Conservation (phyloP, 2,329 filamentous ascomycete species). For the Colletotrichum brevisporum region DNA sequence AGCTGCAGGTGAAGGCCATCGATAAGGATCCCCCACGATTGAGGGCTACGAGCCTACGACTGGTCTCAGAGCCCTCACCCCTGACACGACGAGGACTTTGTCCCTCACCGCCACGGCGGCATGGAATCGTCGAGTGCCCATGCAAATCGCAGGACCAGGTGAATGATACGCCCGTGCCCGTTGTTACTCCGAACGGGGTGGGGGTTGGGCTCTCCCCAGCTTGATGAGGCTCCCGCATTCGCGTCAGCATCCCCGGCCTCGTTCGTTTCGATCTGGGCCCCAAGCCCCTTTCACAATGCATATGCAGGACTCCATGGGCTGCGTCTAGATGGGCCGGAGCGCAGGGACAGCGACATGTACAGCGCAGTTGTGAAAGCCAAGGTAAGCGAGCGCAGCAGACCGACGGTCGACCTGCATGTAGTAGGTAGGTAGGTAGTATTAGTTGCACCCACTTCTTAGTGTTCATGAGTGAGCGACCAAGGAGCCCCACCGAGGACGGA, state of each 20-base stretch:
- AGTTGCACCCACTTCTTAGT: no score
- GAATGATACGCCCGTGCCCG: conserved; percentile 7
- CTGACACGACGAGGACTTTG: conserved; percentile 8
- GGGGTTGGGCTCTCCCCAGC: background rate
- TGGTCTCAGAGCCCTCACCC: conserved; percentile 6
- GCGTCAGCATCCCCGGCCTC: conserved; percentile 25
- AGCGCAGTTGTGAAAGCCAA: background rate
- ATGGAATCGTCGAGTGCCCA: conserved; percentile 12
- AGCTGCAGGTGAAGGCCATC: background rate
- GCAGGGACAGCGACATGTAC: conserved; percentile 12
- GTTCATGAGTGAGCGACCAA: background rate
- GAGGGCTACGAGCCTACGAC: background rate
- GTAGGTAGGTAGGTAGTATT: no score
- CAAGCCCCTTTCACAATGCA: conserved; percentile 39
- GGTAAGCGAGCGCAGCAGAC: no score
- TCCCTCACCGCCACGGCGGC: conserved; percentile 34
- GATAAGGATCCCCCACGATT: conserved; percentile 2
- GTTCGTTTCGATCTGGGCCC: conserved; percentile 32
- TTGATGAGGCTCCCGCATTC: conserved; percentile 21
- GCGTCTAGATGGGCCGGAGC: conserved; percentile 26
- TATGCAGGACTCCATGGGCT: conserved; percentile 33
- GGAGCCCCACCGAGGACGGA: conserved; percentile 18
- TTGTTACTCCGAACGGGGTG: conserved; percentile 22
- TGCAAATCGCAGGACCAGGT: conserved; percentile 22
- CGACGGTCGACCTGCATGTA: no score